Percentiles rank a stretch among this genome's conserved stretches.
phyloP scores from a whole-genome alignment of 2,329 filamentous ascomycete species.

The Nakataea oryzae region DNA sequence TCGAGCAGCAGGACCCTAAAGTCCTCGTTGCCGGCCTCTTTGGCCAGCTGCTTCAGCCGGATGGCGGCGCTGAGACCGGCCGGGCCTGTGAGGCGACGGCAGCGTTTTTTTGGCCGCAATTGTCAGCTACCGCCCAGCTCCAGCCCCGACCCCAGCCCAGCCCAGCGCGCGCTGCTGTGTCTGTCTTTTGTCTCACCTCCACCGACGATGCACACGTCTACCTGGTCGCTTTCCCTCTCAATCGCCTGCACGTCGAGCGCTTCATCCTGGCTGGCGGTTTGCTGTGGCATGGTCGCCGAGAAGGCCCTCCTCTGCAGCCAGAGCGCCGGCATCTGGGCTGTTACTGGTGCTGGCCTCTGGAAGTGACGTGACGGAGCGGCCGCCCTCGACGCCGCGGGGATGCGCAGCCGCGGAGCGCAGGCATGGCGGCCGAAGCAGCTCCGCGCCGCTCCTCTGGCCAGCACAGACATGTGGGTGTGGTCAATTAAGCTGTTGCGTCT shows the following conservation, averaged over 20 bases:
- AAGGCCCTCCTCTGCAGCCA: constrained; percentile 10
- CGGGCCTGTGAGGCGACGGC: constrained; percentile 44
- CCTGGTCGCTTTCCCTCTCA: constrained; percentile 84
- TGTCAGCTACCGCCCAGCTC: not conserved
- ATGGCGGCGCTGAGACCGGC: constrained; percentile 90
- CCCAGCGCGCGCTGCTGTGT: not conserved
- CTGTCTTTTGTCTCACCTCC: constrained; percentile 46
- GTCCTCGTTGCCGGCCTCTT: constrained; percentile 88
- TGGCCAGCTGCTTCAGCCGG: constrained; percentile 88
- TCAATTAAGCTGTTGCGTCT: not conserved
- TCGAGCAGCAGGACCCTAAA: constrained; percentile 89
- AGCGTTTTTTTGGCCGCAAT: not conserved
- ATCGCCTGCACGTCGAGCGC: constrained; percentile 55
- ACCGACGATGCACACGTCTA: constrained; percentile 94
- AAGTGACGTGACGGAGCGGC: not conserved
- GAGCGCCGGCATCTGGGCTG: not conserved
- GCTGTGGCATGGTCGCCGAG: constrained; percentile 14
- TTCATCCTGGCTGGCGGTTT: constrained; percentile 29
- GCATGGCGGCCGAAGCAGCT: not conserved
- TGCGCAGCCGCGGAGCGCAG: not conserved
- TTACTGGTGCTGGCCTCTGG: not conserved
- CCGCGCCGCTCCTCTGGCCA: not conserved
- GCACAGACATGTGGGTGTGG: not conserved
- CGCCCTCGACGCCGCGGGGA: not conserved
- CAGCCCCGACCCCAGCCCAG: not conserved